These are phyloP conservation scores for Candida sanyiensis DNA, from an alignment of 805 yeast species.

Conservation along the genomic window DNA sequence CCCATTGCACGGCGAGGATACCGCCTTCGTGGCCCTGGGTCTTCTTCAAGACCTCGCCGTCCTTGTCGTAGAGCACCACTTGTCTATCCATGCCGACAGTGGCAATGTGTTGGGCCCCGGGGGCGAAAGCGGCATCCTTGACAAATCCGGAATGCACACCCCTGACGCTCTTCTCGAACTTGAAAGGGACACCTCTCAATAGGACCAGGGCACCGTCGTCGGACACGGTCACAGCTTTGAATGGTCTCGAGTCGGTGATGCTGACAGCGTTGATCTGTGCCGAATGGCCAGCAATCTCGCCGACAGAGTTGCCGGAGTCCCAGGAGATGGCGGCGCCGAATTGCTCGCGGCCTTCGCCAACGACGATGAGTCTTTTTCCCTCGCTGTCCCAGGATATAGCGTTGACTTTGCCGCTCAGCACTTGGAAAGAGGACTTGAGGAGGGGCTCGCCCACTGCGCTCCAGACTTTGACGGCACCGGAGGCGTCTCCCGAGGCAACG, in stretches of 20 bases:
- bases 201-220: constrained; percentile 86
- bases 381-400: constrained; percentile 93
- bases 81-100: constrained; percentile 83
- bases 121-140: constrained; percentile 76
- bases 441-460: constrained; percentile 49
- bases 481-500: constrained; percentile 85
- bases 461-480: constrained; percentile 91
- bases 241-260: constrained; percentile 78
- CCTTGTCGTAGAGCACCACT: constrained; percentile 75
- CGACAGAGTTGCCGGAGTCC: constrained; percentile 96
- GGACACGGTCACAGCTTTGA: constrained; percentile 86
- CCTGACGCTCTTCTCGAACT: constrained; percentile 67
- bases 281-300: constrained; percentile 92
- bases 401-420: constrained; percentile 74
- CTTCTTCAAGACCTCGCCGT: constrained; percentile 65
- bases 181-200: constrained; percentile 90
- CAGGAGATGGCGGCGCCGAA: constrained; percentile 90
- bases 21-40: constrained; percentile 63
- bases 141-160: constrained; percentile 74
- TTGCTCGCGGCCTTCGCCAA: constrained; percentile 88
- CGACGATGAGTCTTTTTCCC: constrained; percentile 79
- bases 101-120: constrained; percentile 68
- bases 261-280: constrained; percentile 78
- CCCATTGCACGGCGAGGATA: constrained; percentile 73
- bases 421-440: constrained; percentile 74